Evolutionary conservation across 1,284 basidiomycete species (phyloP).

Genomic region (Mrakiaceae sp.): DNA sequence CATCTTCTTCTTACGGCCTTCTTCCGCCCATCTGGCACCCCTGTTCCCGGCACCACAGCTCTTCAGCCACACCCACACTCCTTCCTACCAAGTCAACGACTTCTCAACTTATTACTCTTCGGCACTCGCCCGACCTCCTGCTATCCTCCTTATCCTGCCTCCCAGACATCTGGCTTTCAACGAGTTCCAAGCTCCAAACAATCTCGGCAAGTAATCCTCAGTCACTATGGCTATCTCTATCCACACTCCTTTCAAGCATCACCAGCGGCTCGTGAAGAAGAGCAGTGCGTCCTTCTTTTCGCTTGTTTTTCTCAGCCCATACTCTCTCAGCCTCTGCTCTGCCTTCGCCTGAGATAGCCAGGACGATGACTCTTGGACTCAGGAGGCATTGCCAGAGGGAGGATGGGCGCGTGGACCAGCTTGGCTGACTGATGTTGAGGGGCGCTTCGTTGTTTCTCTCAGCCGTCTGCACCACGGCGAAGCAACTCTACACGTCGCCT

Average conservation of each 20-base stretch:
- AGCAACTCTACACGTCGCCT: conserved; percentile 7
- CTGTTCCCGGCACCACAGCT: neutral
- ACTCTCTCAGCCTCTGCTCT: too few relatives aligned
- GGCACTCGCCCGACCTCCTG: neutral
- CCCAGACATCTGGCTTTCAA: neutral
- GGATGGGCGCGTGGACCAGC: neutral
- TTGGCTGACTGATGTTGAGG: neutral
- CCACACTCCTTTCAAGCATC: neutral
- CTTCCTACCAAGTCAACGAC: neutral
- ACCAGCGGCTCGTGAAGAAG: conserved; percentile 6
- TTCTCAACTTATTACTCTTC: neutral
- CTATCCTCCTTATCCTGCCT: neutral
- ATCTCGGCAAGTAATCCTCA: too few relatives aligned
- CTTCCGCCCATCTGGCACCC: too few relatives aligned
- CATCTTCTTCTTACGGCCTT: too few relatives aligned
- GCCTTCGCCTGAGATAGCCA: neutral
- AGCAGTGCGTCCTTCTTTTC: neutral
- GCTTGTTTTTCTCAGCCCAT: neutral
- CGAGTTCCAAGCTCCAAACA: too few relatives aligned
- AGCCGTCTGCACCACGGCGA: neutral
- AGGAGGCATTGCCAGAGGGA: neutral
- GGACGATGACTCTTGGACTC: neutral
- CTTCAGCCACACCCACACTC: conserved; percentile 1
- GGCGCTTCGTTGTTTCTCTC: neutral
- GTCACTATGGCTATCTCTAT: neutral